phyloP scores from a whole-genome alignment of 169 alveolate genomes.

The Plasmodium cynomolgi region DNA sequence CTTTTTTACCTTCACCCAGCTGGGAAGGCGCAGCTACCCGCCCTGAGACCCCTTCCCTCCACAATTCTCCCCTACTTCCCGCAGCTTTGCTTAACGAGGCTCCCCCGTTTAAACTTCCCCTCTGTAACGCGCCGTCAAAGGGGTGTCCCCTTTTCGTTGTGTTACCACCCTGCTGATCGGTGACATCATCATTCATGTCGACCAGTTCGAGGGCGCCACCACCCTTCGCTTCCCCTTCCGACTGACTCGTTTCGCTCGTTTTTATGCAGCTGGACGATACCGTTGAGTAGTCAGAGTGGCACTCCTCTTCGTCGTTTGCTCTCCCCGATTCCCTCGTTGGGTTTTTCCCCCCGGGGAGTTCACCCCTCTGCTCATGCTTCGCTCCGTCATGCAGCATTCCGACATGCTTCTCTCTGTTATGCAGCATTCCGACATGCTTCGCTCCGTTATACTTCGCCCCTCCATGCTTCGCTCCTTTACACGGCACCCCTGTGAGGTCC shows the following conservation, averaged over 20 bases:
- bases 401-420: no score
- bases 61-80: not conserved
- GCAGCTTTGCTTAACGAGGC: not conserved
- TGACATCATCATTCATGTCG: not conserved
- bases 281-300: conserved; percentile 9
- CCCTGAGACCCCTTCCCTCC: not conserved
- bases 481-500: not conserved
- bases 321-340: not conserved
- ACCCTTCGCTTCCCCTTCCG: not conserved
- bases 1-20: not conserved
- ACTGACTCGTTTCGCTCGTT: conserved; percentile 35
- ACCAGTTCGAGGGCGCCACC: not conserved
- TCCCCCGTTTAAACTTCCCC: not conserved
- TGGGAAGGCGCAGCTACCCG: not conserved
- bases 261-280: conserved; percentile 17
- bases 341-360: not conserved
- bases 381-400: not conserved
- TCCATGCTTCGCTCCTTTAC: not conserved
- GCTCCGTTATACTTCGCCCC: not conserved
- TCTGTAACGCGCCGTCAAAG: not conserved
- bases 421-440: no score
- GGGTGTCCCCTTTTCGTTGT: not conserved
- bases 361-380: not conserved
- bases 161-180: not conserved
- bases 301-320: not conserved